Conservation (phyloP, 441 rosid species). For the Erodium chrysanthum region DNA sequence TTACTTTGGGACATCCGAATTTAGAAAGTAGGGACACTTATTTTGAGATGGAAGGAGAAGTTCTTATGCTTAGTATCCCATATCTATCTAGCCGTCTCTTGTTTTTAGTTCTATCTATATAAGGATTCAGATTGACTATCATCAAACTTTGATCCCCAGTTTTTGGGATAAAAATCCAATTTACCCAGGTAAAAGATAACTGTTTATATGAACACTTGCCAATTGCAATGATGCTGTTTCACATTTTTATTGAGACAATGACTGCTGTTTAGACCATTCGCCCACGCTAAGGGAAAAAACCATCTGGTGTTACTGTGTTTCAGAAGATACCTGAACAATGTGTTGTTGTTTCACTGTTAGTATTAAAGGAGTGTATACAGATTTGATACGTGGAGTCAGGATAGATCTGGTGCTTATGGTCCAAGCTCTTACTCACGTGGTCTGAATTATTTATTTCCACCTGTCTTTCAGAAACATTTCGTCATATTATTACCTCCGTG, state of each 20-base stretch:
- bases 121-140: background rate
- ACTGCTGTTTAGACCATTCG: background rate
- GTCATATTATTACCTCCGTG: conserved; percentile 1
- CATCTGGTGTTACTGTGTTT: background rate
- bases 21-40: background rate
- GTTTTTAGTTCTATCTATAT: background rate
- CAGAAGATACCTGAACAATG: background rate
- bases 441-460: background rate
- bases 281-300: background rate
- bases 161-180: background rate
- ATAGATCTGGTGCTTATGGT: background rate
- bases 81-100: conserved; percentile 1
- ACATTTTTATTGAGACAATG: background rate
- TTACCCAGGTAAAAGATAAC: background rate
- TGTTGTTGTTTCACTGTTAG: background rate
- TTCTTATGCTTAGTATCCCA: background rate
- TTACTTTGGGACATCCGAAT: background rate
- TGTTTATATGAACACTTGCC: background rate
- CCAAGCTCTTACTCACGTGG: background rate
- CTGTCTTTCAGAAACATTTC: background rate
- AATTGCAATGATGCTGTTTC: background rate
- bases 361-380: background rate
- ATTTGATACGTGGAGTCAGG: background rate
- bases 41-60: background rate
- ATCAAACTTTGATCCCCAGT: background rate